A percentile compares a stretch with the other conserved stretches of the same genome.
Evolutionary conservation across 2,329 filamentous ascomycete genomes (phyloP).

Genomic region (Penicillium sp.): DNA sequence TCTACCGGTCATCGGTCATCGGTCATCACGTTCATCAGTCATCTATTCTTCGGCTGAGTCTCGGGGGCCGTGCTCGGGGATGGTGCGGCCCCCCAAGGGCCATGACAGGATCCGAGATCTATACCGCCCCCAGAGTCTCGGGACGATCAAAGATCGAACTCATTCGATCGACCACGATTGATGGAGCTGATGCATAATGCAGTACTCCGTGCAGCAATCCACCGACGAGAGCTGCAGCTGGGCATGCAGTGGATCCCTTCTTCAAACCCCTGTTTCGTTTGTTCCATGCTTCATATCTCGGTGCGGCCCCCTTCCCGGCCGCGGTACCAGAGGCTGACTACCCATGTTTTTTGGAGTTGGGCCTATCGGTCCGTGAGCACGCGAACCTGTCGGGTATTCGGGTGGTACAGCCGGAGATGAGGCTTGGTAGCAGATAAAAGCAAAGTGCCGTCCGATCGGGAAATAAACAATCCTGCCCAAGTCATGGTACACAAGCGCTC

Average conservation of each 20-base stretch:
- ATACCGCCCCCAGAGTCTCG: background rate
- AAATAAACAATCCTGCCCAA: background rate
- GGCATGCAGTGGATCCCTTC: background rate
- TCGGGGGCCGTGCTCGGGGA: background rate
- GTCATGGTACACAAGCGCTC: background rate
- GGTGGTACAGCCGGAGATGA: conserved; percentile 14
- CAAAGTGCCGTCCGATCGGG: background rate
- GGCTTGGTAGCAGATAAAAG: background rate
- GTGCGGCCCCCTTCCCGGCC: conserved; percentile 11
- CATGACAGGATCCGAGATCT: background rate
- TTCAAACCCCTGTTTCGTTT: conserved; percentile 1
- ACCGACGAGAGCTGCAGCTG: background rate
- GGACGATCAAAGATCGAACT: background rate
- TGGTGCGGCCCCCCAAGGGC: background rate
- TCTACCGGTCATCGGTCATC: background rate
- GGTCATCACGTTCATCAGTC: background rate
- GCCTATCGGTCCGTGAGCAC: conserved; percentile 15
- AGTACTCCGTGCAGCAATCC: too few relatives aligned
- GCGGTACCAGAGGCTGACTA: conserved; percentile 16
- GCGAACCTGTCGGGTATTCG: conserved; percentile 12
- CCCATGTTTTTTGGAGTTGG: conserved; percentile 24
- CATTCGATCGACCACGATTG: background rate
- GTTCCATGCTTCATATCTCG: conserved; percentile 5
- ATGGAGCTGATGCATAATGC: background rate
- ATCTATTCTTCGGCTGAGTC: background rate